Conservation (phyloP, 2,329 filamentous ascomycete species). For the Fusarium xyrophilum region DNA sequence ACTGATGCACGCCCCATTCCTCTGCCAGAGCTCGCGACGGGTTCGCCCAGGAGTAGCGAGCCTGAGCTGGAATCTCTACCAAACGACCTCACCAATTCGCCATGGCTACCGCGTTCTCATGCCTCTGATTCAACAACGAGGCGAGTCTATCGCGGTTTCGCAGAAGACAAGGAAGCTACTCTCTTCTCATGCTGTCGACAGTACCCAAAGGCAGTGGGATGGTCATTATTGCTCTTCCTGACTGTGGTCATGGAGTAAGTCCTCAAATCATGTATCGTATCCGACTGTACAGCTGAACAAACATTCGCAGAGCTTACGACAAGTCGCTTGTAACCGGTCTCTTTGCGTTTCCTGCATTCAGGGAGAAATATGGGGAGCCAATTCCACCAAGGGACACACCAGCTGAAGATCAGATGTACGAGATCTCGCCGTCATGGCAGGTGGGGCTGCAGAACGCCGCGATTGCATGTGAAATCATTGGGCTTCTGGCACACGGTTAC, state of each 20-base stretch:
- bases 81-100: conserved; percentile 11
- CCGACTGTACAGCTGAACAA: not conserved
- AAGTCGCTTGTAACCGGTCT: conserved; percentile 34
- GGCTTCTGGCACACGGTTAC: conserved; percentile 51
- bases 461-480: conserved; percentile 42
- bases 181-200: conserved; percentile 29
- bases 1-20: conserved; percentile 24
- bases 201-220: conserved; percentile 39
- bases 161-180: conserved; percentile 30
- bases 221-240: conserved; percentile 36
- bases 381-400: conserved; percentile 5
- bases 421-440: conserved; percentile 44
- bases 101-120: conserved; percentile 27
- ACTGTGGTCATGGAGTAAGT: conserved; percentile 39
- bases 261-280: not conserved
- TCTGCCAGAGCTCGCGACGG: conserved; percentile 20
- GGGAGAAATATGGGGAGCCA: conserved; percentile 31
- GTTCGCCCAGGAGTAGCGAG: not conserved
- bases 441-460: conserved; percentile 37
- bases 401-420: conserved; percentile 41
- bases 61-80: conserved; percentile 19
- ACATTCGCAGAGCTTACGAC: conserved; percentile 25
- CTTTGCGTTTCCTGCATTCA: conserved; percentile 35
- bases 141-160: conserved; percentile 29
- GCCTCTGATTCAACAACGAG: conserved; percentile 25